phyloP scores from a whole-genome alignment of 108 stramenopile species.

The Craspedostauros australis region DNA sequence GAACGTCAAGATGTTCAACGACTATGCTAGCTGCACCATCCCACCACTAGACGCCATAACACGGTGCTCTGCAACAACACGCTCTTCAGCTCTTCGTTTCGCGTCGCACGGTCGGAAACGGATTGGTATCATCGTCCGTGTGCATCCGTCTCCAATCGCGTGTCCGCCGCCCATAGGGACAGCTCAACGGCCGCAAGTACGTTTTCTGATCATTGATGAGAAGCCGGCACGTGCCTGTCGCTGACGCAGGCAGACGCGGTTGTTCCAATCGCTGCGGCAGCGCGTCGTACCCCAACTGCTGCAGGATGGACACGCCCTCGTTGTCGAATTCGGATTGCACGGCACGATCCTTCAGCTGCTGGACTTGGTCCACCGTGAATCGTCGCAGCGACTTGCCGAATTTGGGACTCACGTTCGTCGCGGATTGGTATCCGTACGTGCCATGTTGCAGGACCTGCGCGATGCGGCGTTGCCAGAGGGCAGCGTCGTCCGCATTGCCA shows the following conservation, averaged over 20 bases:
- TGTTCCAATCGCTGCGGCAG: slow-evolving; percentile 10
- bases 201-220: slow-evolving; percentile 2
- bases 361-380: not conserved
- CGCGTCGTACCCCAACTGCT: too few species aligned
- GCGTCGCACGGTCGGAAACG: slow-evolving; percentile 49
- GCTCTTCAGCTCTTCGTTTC: too few species aligned
- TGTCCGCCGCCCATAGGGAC: slow-evolving; percentile 64
- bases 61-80: too few species aligned
- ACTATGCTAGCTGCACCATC: too few species aligned
- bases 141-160: slow-evolving; percentile 53
- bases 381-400: not conserved
- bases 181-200: slow-evolving; percentile 38
- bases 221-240: not conserved
- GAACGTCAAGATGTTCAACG: too few species aligned
- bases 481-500: slow-evolving; percentile 1
- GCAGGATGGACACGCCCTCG: slow-evolving; percentile 41
- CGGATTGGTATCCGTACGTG: not conserved
- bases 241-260: slow-evolving; percentile 13
- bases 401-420: not conserved
- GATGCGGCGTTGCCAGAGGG: slow-evolving; percentile 12
- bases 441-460: not conserved
- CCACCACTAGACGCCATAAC: too few species aligned
- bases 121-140: slow-evolving; percentile 47
- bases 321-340: slow-evolving; percentile 21
- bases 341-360: not conserved